phyloP scores from a whole-genome alignment of 352 stramenopile species.

The Phytophthora kernoviae region DNA sequence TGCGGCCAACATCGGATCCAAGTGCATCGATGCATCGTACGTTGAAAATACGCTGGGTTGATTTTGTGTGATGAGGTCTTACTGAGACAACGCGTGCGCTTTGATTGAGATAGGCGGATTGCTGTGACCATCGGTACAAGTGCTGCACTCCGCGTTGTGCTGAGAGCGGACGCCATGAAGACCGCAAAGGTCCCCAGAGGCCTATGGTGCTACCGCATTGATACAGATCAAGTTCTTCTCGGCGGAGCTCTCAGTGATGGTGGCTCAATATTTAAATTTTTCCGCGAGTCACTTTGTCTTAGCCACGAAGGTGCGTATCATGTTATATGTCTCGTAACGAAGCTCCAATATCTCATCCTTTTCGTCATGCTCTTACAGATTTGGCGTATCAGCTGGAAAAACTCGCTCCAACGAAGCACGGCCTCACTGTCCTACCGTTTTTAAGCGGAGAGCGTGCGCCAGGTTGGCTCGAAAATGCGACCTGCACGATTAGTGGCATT shows the following conservation, averaged over 20 bases:
- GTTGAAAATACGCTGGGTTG: conserved; percentile 8
- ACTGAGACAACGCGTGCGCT: conserved; percentile 4
- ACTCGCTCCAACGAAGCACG: conserved; percentile 63
- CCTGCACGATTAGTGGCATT: conserved; percentile 91
- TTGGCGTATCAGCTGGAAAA: conserved; percentile 44
- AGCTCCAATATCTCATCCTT: not conserved
- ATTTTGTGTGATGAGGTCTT: conserved; percentile 1
- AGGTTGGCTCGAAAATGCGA: conserved; percentile 90
- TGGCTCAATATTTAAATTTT: conserved; percentile 95
- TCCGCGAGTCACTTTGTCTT: conserved; percentile 72
- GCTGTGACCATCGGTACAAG: conserved; percentile 95
- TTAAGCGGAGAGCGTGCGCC: conserved; percentile 93
- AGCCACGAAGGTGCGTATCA: conserved; percentile 42
- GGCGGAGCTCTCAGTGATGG: conserved; percentile 96
- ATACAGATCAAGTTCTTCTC: conserved; percentile 84
- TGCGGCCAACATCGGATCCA: conserved; percentile 95
- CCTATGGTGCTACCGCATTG: conserved; percentile 95
- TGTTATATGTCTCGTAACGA: not conserved
- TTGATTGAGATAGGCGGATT: conserved; percentile 65
- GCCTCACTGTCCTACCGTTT: conserved; percentile 92
- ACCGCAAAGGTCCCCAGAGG: conserved; percentile 82
- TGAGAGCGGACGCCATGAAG: conserved; percentile 56
- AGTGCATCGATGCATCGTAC: conserved; percentile 83
- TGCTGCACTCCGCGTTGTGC: conserved; percentile 90
- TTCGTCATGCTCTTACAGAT: conserved; percentile 11